A percentile compares a stretch with the other conserved stretches of the same genome.
Conservation (phyloP, 2,329 filamentous ascomycete species). For the Cercospora citrullina region DNA sequence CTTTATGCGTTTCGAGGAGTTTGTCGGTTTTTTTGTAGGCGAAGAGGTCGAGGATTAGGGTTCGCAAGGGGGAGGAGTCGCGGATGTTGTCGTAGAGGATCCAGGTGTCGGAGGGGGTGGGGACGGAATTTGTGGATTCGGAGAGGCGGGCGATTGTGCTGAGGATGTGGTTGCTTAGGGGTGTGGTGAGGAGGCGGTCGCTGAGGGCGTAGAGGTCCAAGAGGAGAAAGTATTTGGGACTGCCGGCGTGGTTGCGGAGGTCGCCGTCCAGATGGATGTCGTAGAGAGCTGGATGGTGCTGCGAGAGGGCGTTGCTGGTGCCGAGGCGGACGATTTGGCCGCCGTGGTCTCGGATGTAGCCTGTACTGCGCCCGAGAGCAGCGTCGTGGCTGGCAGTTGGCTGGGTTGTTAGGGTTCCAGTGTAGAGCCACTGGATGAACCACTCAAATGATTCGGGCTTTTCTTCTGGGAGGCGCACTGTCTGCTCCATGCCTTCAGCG, state of each 20-base stretch:
- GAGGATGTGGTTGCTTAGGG: conserved; percentile 47
- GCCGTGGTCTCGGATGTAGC: conserved; percentile 13
- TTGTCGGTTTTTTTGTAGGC: conserved; percentile 56
- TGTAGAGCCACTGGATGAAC: conserved; percentile 55
- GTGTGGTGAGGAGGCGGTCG: conserved; percentile 50
- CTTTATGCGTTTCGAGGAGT: conserved; percentile 48
- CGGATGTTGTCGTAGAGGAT: conserved; percentile 50
- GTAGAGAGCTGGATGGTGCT: conserved; percentile 6
- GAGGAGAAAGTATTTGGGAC: conserved; percentile 53
- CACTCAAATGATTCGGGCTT: conserved; percentile 50
- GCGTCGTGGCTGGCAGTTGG: conserved; percentile 17
- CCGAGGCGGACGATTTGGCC: conserved; percentile 13
- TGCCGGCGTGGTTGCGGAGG: conserved; percentile 48
- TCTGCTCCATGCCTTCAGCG: conserved; percentile 46
- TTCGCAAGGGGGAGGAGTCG: conserved; percentile 42
- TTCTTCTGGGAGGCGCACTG: conserved; percentile 48
- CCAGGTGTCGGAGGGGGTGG: conserved; percentile 51
- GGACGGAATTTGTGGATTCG: conserved; percentile 52
- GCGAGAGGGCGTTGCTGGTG: neutral
- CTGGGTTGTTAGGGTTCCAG: conserved; percentile 39
- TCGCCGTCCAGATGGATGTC: conserved; percentile 37
- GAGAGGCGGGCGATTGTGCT: conserved; percentile 48
- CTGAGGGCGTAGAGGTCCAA: conserved; percentile 50
- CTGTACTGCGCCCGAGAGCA: neutral
- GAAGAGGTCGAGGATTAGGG: conserved; percentile 52